These are phyloP conservation scores for Fraxinus albicans DNA, from an alignment of 305 asterid species.

Conservation along the genomic window DNA sequence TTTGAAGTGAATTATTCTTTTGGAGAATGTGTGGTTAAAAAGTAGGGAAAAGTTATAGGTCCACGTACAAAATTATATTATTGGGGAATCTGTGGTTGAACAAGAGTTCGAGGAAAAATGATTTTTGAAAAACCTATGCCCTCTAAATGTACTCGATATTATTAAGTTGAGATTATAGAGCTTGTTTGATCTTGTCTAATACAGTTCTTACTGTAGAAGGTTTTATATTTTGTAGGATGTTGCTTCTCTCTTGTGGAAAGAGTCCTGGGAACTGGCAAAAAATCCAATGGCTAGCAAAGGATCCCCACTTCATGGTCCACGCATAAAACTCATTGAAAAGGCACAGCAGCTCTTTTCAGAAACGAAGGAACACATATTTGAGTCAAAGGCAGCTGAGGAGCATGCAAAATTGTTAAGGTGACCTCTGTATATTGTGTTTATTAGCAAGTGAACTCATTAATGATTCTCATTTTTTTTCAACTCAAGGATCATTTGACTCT, in stretches of 20 bases:
- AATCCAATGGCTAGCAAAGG: constrained; percentile 86
- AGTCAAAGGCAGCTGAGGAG: constrained; percentile 97
- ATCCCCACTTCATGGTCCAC: constrained; percentile 75
- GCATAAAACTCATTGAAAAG: constrained; percentile 76
- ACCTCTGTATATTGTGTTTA: constrained; percentile 11
- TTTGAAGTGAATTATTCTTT: not conserved
- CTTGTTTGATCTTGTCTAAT: constrained; percentile 21
- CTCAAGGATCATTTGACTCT: not conserved
- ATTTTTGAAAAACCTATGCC: not conserved
- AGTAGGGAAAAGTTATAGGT: not conserved
- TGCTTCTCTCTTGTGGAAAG: constrained; percentile 81
- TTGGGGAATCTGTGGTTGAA: not conserved
- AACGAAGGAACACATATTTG: constrained; percentile 78
- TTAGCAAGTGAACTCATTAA: constrained; percentile 9
- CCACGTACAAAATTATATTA: not conserved
- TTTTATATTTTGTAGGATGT: constrained; percentile 62
- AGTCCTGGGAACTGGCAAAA: constrained; percentile 87
- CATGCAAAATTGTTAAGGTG: constrained; percentile 93
- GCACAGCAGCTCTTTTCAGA: constrained; percentile 71
- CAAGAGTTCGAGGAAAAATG: not conserved
- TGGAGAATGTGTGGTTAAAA: not conserved
- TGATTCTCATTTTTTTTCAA: not conserved
- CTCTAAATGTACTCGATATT: not conserved
- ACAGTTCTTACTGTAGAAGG: constrained; percentile 14
- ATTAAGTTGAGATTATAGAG: not conserved